phyloP scores from a whole-genome alignment of 78 protist genomes.

The Dictyostelium discoideum region DNA sequence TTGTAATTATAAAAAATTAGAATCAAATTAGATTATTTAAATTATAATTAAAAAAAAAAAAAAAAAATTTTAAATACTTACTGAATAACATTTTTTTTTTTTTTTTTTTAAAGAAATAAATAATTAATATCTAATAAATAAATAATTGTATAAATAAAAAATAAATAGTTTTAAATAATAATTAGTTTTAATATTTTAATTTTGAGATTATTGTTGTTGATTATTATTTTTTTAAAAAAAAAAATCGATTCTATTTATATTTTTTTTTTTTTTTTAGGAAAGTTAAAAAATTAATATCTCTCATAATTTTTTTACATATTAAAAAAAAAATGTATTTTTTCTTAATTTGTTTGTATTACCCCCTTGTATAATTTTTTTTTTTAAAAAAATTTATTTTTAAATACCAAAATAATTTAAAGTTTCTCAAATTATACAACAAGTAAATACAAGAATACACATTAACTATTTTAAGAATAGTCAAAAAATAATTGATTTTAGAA shows the following conservation, averaged over 20 bases:
- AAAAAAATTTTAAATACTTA: neutral
- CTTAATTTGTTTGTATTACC: neutral
- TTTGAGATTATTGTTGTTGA: neutral
- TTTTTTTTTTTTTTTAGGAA: neutral
- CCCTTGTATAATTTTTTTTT: neutral
- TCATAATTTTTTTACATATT: too few relatives aligned
- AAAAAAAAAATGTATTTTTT: neutral
- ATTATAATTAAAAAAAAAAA: neutral
- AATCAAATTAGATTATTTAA: neutral
- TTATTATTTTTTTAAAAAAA: neutral
- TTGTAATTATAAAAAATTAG: neutral
- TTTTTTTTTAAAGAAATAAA: neutral
- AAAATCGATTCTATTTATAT: neutral
- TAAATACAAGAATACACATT: neutral
- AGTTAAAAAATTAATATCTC: neutral
- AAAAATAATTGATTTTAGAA: neutral
- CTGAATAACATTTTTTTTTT: neutral
- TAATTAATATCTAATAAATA: neutral
- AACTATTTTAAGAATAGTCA: neutral
- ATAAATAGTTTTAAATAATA: too few relatives aligned
- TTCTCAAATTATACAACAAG: neutral
- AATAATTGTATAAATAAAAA: neutral
- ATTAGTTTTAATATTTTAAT: too few relatives aligned
- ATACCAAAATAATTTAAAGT: neutral
- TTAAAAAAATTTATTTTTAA: too few relatives aligned